These are phyloP conservation scores for Calonectria multiphialidica DNA, from an alignment of 2,329 filamentous ascomycete genomes.

Conservation along the genomic window DNA sequence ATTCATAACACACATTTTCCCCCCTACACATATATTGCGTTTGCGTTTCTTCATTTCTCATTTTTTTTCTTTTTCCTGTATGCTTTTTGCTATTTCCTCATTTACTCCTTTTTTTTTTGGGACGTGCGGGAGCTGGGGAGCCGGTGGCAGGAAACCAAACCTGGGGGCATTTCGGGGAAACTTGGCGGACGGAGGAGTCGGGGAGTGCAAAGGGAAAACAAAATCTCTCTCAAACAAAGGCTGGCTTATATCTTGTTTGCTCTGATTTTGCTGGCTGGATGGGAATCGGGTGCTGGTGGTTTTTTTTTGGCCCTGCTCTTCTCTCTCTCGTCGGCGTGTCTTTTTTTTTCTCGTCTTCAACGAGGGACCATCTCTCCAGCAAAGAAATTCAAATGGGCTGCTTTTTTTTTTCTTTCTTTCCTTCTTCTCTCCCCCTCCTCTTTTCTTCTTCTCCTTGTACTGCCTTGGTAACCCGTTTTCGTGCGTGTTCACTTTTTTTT, in stretches of 20 bases:
- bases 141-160: slow-evolving; percentile 37
- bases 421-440: neutral
- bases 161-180: slow-evolving; percentile 23
- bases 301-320: slow-evolving; percentile 21
- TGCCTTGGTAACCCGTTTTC: neutral
- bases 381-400: slow-evolving; percentile 14
- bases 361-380: slow-evolving; percentile 15
- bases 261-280: slow-evolving; percentile 35
- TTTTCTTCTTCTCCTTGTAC: neutral
- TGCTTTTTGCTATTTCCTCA: slow-evolving; percentile 32
- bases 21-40: slow-evolving; percentile 28
- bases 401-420: neutral
- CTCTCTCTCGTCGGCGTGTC: slow-evolving; percentile 4
- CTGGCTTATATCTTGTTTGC: slow-evolving; percentile 39
- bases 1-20: slow-evolving; percentile 26
- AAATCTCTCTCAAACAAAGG: slow-evolving; percentile 34
- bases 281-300: slow-evolving; percentile 27
- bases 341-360: slow-evolving; percentile 4
- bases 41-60: slow-evolving; percentile 34
- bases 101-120: slow-evolving; percentile 31
- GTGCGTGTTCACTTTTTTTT: neutral
- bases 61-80: slow-evolving; percentile 32
- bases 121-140: slow-evolving; percentile 44
- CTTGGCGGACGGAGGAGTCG: slow-evolving; percentile 43
- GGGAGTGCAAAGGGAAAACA: slow-evolving; percentile 42